These are phyloP conservation scores for Stipa capillata DNA, from an alignment of 176 grass and related monocot genomes.

Conservation along the genomic window DNA sequence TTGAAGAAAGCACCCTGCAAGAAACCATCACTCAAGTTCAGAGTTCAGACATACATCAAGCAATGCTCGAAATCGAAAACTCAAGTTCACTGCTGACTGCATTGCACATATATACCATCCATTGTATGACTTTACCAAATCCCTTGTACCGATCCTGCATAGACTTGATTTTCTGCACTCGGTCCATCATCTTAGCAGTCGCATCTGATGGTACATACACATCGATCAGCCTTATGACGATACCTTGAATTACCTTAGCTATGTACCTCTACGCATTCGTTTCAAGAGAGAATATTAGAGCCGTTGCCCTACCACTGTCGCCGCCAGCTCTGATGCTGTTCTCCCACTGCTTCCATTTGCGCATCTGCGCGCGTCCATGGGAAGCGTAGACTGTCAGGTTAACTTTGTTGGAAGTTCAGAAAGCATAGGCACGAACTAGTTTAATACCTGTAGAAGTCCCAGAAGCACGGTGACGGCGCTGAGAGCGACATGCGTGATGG, in stretches of 20 bases:
- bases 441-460: slow-evolving; percentile 53
- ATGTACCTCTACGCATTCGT: background rate
- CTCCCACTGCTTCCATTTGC: slow-evolving; percentile 62
- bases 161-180: slow-evolving; percentile 27
- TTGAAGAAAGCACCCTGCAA: slow-evolving; percentile 84
- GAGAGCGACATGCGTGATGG: slow-evolving; percentile 63
- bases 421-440: background rate
- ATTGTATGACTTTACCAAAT: slow-evolving; percentile 4
- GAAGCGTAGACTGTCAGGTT: background rate
- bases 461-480: slow-evolving; percentile 56
- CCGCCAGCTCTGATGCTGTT: slow-evolving; percentile 22
- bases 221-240: background rate
- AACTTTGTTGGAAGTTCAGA: background rate
- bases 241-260: background rate
- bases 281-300: background rate
- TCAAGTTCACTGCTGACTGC: background rate
- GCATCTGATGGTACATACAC: background rate
- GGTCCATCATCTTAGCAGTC: slow-evolving; percentile 31
- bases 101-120: slow-evolving; percentile 6
- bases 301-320: slow-evolving; percentile 21
- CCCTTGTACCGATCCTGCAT: slow-evolving; percentile 42
- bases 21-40: background rate
- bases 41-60: background rate
- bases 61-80: background rate
- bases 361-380: slow-evolving; percentile 44